phyloP scores from a whole-genome alignment of 768 basidiomycete species.

The Termitomyces eurrhizus region DNA sequence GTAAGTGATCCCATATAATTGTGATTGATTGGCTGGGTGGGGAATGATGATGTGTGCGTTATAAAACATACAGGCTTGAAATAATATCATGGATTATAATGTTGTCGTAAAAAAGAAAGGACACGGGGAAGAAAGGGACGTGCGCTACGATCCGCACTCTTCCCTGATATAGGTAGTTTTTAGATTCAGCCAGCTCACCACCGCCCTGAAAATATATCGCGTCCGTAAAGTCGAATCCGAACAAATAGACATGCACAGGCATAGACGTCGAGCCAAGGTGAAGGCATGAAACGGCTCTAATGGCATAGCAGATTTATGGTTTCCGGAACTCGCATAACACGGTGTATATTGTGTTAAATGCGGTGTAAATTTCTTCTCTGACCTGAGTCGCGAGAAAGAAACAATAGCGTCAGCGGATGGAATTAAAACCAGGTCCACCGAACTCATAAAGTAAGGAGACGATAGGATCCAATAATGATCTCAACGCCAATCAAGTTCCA shows the following conservation, averaged over 20 bases:
- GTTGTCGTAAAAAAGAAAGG: conserved; percentile 16
- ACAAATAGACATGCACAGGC: conserved; percentile 5
- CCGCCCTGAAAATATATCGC: conserved; percentile 4
- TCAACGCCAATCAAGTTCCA: conserved; percentile 9
- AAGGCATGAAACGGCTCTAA: conserved; percentile 1
- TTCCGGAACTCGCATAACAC: conserved; percentile 95
- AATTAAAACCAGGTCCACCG: conserved; percentile 42
- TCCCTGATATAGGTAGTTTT: conserved; percentile 21
- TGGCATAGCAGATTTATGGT: conserved; percentile 41
- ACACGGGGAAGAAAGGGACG: conserved; percentile 33
- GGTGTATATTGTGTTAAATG: conserved; percentile 99
- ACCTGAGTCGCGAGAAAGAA: conserved; percentile 53
- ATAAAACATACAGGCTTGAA: conserved; percentile 22
- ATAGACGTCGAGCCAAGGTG: conserved; percentile 14
- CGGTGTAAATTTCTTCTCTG: conserved; percentile 98
- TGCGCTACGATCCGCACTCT: conserved; percentile 45
- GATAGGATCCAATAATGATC: conserved; percentile 22
- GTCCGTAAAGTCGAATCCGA: not conserved
- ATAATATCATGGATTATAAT: conserved; percentile 26
- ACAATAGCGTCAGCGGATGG: conserved; percentile 42
- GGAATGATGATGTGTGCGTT: conserved; percentile 37
- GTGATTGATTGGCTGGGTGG: conserved; percentile 24
- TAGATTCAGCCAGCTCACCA: conserved; percentile 13
- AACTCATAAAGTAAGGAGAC: conserved; percentile 28
- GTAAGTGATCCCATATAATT: conserved; percentile 20